Conservation (phyloP, 176 grass and related monocot genomes). For the Ensete glaucum region DNA sequence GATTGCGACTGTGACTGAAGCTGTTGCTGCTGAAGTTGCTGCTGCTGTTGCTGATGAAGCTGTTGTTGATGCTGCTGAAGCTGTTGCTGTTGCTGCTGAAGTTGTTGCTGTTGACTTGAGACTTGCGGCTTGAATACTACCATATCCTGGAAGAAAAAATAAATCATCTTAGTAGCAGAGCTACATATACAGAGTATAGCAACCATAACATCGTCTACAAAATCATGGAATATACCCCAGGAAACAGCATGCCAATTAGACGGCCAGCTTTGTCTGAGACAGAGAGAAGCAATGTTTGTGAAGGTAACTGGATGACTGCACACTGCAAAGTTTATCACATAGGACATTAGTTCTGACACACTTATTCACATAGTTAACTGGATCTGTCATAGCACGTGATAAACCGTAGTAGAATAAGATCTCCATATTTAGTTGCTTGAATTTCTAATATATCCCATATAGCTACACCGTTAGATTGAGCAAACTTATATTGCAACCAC, state of each 20-base stretch:
- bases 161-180: not conserved
- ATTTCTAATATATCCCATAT: too few relatives aligned
- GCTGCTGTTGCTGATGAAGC: conserved; percentile 36
- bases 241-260: conserved; percentile 93
- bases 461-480: too few relatives aligned
- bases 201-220: not conserved
- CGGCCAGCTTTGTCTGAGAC: conserved; percentile 85
- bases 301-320: conserved; percentile 94
- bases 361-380: not conserved
- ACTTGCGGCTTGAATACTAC: conserved; percentile 99
- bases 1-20: conserved; percentile 28
- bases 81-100: conserved; percentile 32
- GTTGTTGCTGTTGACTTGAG: conserved; percentile 55
- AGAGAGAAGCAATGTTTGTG: conserved; percentile 88
- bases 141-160: conserved; percentile 50
- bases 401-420: too few relatives aligned
- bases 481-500: too few relatives aligned
- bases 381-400: too few relatives aligned
- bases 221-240: conserved; percentile 51
- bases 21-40: conserved; percentile 44
- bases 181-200: not conserved
- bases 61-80: conserved; percentile 28
- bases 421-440: too few relatives aligned
- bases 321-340: conserved; percentile 41
- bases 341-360: not conserved